Evolutionary conservation across 73 alveolate species (phyloP).

Genomic region (Tetrahymena elliotti): DNA sequence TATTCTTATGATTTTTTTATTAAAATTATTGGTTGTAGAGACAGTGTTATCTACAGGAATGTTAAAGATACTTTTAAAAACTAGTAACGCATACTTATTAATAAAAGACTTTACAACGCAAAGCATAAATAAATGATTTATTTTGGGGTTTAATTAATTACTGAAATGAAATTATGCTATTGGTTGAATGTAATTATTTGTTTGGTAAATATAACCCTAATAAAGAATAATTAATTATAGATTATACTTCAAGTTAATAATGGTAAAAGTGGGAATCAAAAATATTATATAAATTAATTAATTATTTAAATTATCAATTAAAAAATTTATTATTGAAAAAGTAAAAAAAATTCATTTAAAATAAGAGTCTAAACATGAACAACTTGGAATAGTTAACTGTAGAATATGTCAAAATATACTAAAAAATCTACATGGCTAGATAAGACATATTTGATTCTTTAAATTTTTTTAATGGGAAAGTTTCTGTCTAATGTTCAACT

Average conservation of each 20-base stretch:
- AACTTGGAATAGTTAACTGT: not conserved
- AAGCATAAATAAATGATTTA: not conserved
- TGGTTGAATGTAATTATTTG: not conserved
- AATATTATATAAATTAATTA: too few relatives aligned
- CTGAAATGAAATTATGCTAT: not conserved
- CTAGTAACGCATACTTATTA: not conserved
- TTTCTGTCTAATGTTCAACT: not conserved
- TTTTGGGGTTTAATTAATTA: not conserved
- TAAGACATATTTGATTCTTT: not conserved
- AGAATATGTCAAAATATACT: not conserved
- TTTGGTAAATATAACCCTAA: not conserved
- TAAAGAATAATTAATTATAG: too few relatives aligned
- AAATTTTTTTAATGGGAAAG: not conserved
- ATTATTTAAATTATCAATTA: too few relatives aligned
- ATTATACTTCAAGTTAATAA: too few relatives aligned
- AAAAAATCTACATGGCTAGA: not conserved
- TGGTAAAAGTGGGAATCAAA: not conserved
- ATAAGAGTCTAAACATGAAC: not conserved
- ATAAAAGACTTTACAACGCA: not conserved
- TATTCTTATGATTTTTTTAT: too few relatives aligned
- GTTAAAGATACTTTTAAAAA: not conserved
- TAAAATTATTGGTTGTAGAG: not conserved
- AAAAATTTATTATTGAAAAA: too few relatives aligned
- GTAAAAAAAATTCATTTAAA: not conserved
- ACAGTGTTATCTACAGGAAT: not conserved